Percentiles rank a stretch among this genome's conserved stretches.
These are phyloP conservation scores for Luvunga scandens DNA, from an alignment of 345 rosid species.

Conservation along the genomic window DNA sequence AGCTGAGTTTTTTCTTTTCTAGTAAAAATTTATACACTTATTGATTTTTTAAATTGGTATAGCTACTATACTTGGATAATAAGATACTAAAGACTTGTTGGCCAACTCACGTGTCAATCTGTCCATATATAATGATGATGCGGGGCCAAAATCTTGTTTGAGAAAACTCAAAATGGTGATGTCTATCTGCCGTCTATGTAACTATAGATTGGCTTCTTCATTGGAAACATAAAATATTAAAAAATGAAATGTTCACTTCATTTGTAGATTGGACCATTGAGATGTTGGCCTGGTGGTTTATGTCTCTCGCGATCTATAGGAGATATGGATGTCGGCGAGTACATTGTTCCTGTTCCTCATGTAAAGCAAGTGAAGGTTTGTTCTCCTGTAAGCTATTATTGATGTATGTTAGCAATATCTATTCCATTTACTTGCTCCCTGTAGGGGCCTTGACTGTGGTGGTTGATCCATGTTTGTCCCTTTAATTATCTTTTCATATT, in stretches of 20 bases:
- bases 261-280: constrained; percentile 88
- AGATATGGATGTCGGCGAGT: constrained; percentile 94
- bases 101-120: not conserved
- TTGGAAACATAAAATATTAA: not conserved
- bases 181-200: not conserved
- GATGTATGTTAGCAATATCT: constrained; percentile 5
- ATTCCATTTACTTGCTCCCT: constrained; percentile 1
- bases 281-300: constrained; percentile 99
- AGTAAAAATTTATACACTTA: constrained; percentile 1
- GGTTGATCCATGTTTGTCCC: constrained; percentile 4
- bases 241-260: constrained; percentile 10
- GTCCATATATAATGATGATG: not conserved
- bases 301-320: constrained; percentile 99
- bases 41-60: not conserved
- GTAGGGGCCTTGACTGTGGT: not conserved
- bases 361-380: constrained; percentile 99
- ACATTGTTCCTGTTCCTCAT: constrained; percentile 95
- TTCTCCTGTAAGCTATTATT: constrained; percentile 6
- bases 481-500: not conserved
- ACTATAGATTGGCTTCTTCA: not conserved
- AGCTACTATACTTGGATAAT: constrained; percentile 7
- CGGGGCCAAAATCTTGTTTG: not conserved
- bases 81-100: not conserved
- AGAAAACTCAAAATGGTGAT: not conserved
- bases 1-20: not conserved